These are phyloP conservation scores for Colletotrichum higginsianum DNA, from an alignment of 2,329 filamentous ascomycete genomes.

Conservation along the genomic window DNA sequence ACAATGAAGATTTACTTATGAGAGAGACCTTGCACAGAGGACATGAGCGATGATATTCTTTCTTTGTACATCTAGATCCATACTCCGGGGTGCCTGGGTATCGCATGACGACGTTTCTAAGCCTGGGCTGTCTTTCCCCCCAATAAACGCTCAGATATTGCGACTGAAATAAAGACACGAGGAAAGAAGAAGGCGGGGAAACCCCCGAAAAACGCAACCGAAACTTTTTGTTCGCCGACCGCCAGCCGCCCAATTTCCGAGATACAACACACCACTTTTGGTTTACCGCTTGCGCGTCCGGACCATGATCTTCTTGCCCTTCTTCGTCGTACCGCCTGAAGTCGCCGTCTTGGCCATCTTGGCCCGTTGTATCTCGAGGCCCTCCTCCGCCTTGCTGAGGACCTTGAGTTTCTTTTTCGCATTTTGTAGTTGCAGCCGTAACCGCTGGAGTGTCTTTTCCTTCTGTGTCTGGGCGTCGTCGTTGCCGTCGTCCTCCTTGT, in stretches of 20 bases:
- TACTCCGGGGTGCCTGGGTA: conserved; percentile 43
- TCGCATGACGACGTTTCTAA: conserved; percentile 44
- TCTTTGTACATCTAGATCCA: conserved; percentile 42
- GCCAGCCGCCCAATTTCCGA: conserved; percentile 22
- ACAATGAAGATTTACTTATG: conserved; percentile 30
- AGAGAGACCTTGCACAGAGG: conserved; percentile 27
- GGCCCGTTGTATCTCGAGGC: conserved; percentile 71
- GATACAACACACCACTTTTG: not conserved
- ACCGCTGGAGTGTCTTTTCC: conserved; percentile 59
- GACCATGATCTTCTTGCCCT: conserved; percentile 74
- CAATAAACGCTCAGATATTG: conserved; percentile 34
- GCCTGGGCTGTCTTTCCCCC: conserved; percentile 29
- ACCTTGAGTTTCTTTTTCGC: conserved; percentile 69
- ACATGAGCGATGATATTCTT: conserved; percentile 32
- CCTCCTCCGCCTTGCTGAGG: conserved; percentile 69
- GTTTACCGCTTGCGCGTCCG: conserved; percentile 71
- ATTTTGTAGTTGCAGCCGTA: conserved; percentile 64
- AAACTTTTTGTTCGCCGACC: conserved; percentile 34
- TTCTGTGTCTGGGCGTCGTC: conserved; percentile 56
- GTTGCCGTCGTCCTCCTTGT: conserved; percentile 43
- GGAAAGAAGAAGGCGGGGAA: not conserved
- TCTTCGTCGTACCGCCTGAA: conserved; percentile 70
- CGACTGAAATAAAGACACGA: conserved; percentile 38
- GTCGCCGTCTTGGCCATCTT: conserved; percentile 78
- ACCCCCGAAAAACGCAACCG: conserved; percentile 12